Conservation (phyloP, 306 rosid genomes). For the Glycine soja region DNA sequence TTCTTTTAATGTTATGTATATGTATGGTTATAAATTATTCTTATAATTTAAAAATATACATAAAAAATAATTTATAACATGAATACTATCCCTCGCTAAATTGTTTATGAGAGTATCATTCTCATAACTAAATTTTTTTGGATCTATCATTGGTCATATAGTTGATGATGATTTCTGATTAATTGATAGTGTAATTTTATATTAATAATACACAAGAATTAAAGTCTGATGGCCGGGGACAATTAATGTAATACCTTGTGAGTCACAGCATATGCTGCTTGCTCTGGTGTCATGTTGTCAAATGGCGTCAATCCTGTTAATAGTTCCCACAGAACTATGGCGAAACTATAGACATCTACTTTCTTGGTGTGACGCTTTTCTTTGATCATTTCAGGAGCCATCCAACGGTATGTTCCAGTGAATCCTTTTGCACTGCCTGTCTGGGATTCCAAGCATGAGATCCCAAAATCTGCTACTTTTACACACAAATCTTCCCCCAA, state of each 20-base stretch:
- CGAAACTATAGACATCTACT: conserved; percentile 97
- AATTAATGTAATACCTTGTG: conserved; percentile 69
- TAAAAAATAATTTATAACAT: too few species aligned
- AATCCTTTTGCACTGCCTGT: conserved; percentile 83
- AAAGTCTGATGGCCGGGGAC: too few species aligned
- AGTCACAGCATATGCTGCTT: conserved; percentile 95
- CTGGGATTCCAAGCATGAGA: conserved; percentile 92
- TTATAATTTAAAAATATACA: too few species aligned
- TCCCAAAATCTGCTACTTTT: conserved; percentile 97
- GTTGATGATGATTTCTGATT: too few species aligned
- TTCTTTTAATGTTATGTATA: too few species aligned
- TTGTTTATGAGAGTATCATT: too few species aligned
- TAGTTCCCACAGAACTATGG: conserved; percentile 93
- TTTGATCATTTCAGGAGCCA: conserved; percentile 98
- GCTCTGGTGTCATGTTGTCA: conserved; percentile 98
- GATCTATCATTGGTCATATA: too few species aligned
- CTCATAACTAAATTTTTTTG: too few species aligned
- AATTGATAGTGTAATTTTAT: too few species aligned
- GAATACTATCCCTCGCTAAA: too few species aligned
- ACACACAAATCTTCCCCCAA: conserved; percentile 90
- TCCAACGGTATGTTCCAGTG: conserved; percentile 98
- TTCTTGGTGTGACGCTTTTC: conserved; percentile 90
- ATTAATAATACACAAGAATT: too few species aligned
- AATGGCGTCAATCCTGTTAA: conserved; percentile 91
- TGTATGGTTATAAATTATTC: too few species aligned